Conservation (phyloP, 768 basidiomycete species). For the Plicaturopsis crispa region DNA sequence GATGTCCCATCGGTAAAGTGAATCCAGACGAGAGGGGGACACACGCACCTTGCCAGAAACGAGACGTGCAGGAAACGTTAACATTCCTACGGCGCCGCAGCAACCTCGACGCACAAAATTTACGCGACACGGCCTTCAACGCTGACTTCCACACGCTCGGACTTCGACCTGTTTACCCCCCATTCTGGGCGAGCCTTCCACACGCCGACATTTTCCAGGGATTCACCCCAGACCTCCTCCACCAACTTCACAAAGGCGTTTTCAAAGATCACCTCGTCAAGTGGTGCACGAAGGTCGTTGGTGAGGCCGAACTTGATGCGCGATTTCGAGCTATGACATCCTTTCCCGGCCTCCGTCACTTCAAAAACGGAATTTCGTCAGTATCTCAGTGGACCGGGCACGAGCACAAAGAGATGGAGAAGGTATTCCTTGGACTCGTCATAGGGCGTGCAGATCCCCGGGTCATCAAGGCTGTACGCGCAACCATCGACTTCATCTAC, state of each 20-base stretch:
- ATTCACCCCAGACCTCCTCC: conserved; percentile 36
- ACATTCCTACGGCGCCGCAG: no score
- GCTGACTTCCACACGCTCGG: conserved; percentile 2
- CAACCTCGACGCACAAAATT: no score
- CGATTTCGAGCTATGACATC: no score
- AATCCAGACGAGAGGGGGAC: conserved; percentile 13
- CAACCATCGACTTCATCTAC: conserved; percentile 27
- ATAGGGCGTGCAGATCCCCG: conserved; percentile 10
- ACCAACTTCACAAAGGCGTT: conserved; percentile 40
- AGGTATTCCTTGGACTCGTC: conserved; percentile 23
- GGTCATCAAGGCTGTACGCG: conserved; percentile 15
- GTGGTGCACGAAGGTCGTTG: conserved; percentile 25
- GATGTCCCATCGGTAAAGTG: conserved; percentile 21
- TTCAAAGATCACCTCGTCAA: conserved; percentile 35
- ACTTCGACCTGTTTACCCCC: conserved; percentile 13
- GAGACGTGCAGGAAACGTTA: no score
- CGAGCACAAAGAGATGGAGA: conserved; percentile 17
- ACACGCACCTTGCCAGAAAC: no score
- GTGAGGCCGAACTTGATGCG: no score
- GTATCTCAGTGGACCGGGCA: conserved; percentile 4
- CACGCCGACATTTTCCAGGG: conserved; percentile 28
- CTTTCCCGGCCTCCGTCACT: no score
- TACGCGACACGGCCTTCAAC: no score
- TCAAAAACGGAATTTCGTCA: no score
- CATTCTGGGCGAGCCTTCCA: conserved; percentile 35